These are phyloP conservation scores for Hypholoma fasciculare DNA, from an alignment of 768 basidiomycete species.

Conservation along the genomic window DNA sequence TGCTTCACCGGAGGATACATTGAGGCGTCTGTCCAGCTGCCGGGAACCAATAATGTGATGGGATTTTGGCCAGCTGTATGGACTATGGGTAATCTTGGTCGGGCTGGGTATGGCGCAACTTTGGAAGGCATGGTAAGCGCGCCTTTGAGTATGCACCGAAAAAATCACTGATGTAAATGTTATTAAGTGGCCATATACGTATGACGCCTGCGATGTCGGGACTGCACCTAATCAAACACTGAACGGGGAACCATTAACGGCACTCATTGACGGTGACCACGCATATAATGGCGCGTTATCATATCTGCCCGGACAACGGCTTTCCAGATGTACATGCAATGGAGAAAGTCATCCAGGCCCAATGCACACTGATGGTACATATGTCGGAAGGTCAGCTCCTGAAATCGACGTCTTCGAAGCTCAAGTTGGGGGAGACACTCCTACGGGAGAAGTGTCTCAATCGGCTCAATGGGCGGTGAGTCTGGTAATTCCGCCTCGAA, in stretches of 20 bases:
- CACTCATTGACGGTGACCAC: constrained; percentile 61
- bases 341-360: constrained; percentile 91
- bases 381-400: constrained; percentile 79
- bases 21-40: constrained; percentile 64
- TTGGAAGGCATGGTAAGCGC: constrained; percentile 70
- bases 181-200: constrained; percentile 81
- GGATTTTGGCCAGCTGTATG: constrained; percentile 83
- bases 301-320: constrained; percentile 83
- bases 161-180: not conserved
- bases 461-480: constrained; percentile 81
- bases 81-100: constrained; percentile 82
- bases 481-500: not conserved
- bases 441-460: constrained; percentile 68
- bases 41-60: constrained; percentile 62
- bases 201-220: constrained; percentile 92
- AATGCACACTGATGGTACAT: constrained; percentile 70
- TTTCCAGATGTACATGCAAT: constrained; percentile 87
- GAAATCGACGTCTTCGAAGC: constrained; percentile 94
- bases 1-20: constrained; percentile 91
- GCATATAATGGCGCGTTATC: constrained; percentile 58
- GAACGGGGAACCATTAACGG: constrained; percentile 61
- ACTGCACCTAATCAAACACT: constrained; percentile 83
- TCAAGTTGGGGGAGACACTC: constrained; percentile 45
- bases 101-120: constrained; percentile 86
- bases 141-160: constrained; percentile 7